Percentiles rank a stretch among this genome's conserved stretches.
phyloP scores from a whole-genome alignment of 2,329 filamentous ascomycete genomes.

The Pseudopyricularia javanii region DNA sequence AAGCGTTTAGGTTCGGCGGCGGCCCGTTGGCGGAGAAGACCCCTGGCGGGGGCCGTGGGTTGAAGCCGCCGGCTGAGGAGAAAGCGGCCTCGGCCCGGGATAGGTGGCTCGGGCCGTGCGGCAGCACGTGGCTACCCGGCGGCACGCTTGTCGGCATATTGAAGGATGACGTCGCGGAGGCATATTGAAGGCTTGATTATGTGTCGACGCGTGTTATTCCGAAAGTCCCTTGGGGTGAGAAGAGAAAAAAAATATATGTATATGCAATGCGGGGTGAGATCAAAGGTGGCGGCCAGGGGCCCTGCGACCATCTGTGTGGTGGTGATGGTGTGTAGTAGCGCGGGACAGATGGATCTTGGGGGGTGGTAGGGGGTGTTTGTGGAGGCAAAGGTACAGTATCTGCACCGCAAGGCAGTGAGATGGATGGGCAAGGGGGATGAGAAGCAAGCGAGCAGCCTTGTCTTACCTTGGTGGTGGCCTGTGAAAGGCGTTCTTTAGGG shows the following conservation, averaged over 20 bases:
- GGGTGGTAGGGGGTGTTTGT: background rate
- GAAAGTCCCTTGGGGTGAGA: background rate
- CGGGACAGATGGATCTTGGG: background rate
- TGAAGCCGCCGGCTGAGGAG: constrained; percentile 25
- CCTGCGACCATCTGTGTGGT: background rate
- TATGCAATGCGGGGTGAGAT: background rate
- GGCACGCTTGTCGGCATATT: constrained; percentile 19
- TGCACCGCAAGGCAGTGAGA: background rate
- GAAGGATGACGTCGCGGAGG: constrained; percentile 20
- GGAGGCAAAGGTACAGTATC: background rate
- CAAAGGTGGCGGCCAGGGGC: background rate
- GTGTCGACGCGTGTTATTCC: background rate
- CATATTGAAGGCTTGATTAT: constrained; percentile 3
- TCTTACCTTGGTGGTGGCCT: constrained; percentile 18
- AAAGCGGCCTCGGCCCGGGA: constrained; percentile 20
- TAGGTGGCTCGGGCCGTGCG: constrained; percentile 5
- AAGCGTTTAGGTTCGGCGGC: constrained; percentile 8
- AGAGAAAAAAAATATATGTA: background rate
- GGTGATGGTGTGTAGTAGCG: background rate
- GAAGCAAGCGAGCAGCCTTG: constrained; percentile 1
- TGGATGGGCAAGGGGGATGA: background rate
- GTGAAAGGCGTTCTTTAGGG: constrained; percentile 12
- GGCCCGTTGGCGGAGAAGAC: constrained; percentile 10
- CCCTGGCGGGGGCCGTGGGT: constrained; percentile 7
- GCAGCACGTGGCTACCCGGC: background rate